Evolutionary conservation across 75 land plant species (phyloP).

Genomic region (Cupressus sempervirens): DNA sequence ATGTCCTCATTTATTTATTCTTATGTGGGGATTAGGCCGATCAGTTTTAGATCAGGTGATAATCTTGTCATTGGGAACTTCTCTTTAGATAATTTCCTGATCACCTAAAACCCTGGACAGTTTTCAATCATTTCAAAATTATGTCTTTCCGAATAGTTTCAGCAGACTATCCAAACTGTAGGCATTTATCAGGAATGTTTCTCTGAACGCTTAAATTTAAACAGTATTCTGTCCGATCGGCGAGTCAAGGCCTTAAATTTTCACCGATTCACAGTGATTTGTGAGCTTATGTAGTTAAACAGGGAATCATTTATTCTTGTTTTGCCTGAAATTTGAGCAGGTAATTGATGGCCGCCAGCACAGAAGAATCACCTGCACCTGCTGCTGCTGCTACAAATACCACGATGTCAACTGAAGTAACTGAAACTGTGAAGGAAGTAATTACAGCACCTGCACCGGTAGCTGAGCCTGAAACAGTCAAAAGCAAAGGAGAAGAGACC

Average conservation of each 20-base stretch:
- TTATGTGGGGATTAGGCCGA: neutral
- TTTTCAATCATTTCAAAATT: neutral
- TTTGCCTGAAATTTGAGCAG: neutral
- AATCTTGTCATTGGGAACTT: neutral
- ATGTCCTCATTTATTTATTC: neutral
- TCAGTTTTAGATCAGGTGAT: neutral
- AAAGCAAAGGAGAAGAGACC: slow-evolving; percentile 6
- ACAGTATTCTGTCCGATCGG: neutral
- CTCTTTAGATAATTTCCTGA: neutral
- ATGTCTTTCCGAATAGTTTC: neutral
- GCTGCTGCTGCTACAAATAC: neutral
- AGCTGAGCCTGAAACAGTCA: neutral
- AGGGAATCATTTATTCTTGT: neutral
- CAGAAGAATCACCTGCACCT: slow-evolving; percentile 7
- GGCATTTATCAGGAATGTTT: no score
- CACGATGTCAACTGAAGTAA: slow-evolving; percentile 1
- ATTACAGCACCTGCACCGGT: neutral
- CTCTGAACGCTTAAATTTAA: neutral
- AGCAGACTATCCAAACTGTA: no score
- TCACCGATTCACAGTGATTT: neutral
- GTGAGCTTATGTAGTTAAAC: neutral
- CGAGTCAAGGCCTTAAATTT: neutral
- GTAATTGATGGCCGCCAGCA: slow-evolving; percentile 10
- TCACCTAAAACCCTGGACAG: neutral
- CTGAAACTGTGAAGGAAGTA: slow-evolving; percentile 13